Percentiles rank a stretch among this genome's conserved stretches.
These are phyloP conservation scores for Fusarium luffae DNA, from an alignment of 2,329 filamentous ascomycete species.

Conservation along the genomic window DNA sequence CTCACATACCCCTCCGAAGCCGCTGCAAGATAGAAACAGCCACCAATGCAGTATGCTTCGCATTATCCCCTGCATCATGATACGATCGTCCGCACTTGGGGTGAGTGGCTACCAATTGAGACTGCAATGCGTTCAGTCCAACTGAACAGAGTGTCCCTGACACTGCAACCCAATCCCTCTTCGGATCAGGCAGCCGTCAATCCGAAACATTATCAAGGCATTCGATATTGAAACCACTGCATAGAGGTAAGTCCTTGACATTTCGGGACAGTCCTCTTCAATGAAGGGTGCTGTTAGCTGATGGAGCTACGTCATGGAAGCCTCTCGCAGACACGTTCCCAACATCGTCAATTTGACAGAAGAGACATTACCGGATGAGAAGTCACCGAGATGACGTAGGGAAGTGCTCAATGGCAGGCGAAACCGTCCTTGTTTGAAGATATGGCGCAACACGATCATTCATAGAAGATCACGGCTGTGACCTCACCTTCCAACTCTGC, in stretches of 20 bases:
- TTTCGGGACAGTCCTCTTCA: background rate
- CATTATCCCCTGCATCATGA: slow-evolving; percentile 33
- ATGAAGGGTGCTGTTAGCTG: background rate
- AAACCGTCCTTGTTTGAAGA: background rate
- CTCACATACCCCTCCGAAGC: slow-evolving; percentile 7
- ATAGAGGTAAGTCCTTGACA: slow-evolving; percentile 2
- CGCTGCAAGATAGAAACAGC: slow-evolving; percentile 22
- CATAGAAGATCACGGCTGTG: slow-evolving; percentile 61
- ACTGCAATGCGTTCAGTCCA: slow-evolving; percentile 3
- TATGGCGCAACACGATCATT: slow-evolving; percentile 42
- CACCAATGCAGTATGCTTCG: slow-evolving; percentile 23
- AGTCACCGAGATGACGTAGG: slow-evolving; percentile 2
- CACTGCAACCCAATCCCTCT: slow-evolving; percentile 29
- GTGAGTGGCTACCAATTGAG: slow-evolving; percentile 9
- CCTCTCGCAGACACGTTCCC: background rate
- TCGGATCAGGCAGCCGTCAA: slow-evolving; percentile 29
- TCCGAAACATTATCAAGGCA: slow-evolving; percentile 17
- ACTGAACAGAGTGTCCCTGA: slow-evolving; percentile 25
- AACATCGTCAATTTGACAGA: slow-evolving; percentile 1
- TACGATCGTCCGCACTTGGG: slow-evolving; percentile 21
- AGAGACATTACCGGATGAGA: slow-evolving; percentile 1
- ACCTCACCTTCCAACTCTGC: slow-evolving; percentile 57
- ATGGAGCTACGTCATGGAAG: slow-evolving; percentile 1
- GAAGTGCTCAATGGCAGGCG: background rate
- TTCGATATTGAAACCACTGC: background rate